Evolutionary conservation across 768 basidiomycete genomes (phyloP), one percentile per base, ranked within the genome.

Genomic region (Termitomyces sp.): DNA sequence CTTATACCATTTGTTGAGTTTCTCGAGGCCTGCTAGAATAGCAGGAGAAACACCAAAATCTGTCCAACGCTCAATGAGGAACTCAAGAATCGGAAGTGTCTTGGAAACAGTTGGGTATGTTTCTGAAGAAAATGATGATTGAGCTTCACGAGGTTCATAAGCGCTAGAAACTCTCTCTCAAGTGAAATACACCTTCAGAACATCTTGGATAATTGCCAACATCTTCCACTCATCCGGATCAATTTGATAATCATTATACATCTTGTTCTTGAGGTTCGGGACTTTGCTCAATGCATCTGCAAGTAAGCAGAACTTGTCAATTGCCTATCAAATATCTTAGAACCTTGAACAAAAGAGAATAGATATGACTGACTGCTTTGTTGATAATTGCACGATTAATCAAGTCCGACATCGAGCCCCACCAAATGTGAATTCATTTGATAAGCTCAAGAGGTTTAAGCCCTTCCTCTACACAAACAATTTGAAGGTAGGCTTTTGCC

Each of bases 371-470:
- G 52, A 59, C 56, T 6, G 31, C 39, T 48, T 43, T 50, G 40
- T 48, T 51, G 15, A 39, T 43, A 18, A 61, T 18, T 22, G 60
- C 23, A 9, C 60, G 46, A 7, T 66, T 60, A 47, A 66, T 5
- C 12, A 67, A 47, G 42, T 61, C 59, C 54, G 62, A 63, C 54
- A 68, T 59, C 16, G 65, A 69, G n/a, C 60, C 66, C 68, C 69
- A 71, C 2, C 56, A 51, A 29, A 66, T 71, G 39, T 58, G 31
- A 36, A 70, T 50, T 64, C 64, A 71, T 50, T 62, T 61, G 27
- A 70, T 55, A 22, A 70, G 66, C 44, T 66, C 53, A 36, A 67
- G 59, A 12, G 47, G 16, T 11, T 46, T 50, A 16, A 70, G 44
- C 50, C 41, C 33, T n/a, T 58, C 63, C 13, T 65, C 48, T 12